Evolutionary conservation across 331 rosid genomes (phyloP), one percentile per base, ranked within the genome.

Genomic region (Ulmus americana): DNA sequence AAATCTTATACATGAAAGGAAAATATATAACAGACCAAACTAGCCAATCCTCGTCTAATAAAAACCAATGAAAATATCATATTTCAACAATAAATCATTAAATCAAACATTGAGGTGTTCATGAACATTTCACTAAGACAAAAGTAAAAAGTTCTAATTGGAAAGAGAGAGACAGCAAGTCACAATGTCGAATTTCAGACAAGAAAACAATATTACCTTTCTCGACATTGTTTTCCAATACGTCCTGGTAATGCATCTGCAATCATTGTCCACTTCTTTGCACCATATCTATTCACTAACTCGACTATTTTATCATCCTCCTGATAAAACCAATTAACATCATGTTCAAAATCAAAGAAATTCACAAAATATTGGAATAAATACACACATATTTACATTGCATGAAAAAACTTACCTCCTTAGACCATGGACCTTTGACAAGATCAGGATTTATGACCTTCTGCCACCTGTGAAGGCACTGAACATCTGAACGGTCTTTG

Each of bases 381-480:
- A 51, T 28, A 14, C 13, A 59, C 8, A 41, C 55, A 62, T 46
- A 12, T 46, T 45, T 38, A 3, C 16, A 59, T 20, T 4, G 6
- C 41, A 7, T 7, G 35, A 40, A 41, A 42, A 1, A 43, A 53
- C 4, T 80, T 69, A 94, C 99, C 99, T 90, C 96, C 80, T 94
- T 94, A 59, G 99, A 94, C 99, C 99, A 94, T 59, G 98, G 98
- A 69, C 98, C 98, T 72, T 94, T 94, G 69, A 94, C 78, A 61
- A 94, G 95, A 64, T 89, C 97, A 12, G 98, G 98, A 83, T 94
- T 89, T 72, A 94, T 82, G 73, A 94, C 98, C 79, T 94, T 94
- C 81, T 94, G 98, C 98, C 98, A 94, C 82, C 98, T 82, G 78
- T 94, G 98, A 66, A 94, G 82, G 81, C 98, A 94, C 68, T 94